phyloP scores from a whole-genome alignment of 164 flowering plant genomes.

The Magnolia changhungtana region DNA sequence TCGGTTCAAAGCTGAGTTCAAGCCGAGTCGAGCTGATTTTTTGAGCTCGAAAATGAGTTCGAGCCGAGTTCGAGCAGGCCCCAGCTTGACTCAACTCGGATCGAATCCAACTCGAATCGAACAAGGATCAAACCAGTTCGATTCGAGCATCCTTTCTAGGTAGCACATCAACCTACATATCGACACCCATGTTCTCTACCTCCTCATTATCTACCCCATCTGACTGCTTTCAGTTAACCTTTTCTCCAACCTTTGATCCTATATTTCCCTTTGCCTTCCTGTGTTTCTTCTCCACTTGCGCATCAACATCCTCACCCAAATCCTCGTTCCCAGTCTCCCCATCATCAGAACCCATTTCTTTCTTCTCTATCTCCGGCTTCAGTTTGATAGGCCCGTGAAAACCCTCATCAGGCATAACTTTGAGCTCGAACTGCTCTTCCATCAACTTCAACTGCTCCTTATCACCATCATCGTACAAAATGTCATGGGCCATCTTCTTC shows the following conservation, averaged over 20 bases:
- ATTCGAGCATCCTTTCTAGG: neutral
- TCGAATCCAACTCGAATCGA: too few species aligned
- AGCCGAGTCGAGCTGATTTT: too few species aligned
- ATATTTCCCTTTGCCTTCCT: neutral
- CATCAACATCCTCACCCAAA: neutral
- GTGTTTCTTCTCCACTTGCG: neutral
- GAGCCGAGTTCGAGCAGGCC: too few species aligned
- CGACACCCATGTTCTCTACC: neutral
- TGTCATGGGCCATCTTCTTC: conserved; percentile 8
- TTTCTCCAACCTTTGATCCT: neutral
- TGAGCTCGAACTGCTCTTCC: conserved; percentile 11
- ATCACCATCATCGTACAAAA: conserved; percentile 17
- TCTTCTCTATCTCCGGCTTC: neutral
- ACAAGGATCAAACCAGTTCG: too few species aligned
- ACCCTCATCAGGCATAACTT: conserved; percentile 11
- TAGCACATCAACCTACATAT: conserved; percentile 5
- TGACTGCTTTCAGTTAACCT: neutral
- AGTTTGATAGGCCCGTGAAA: neutral
- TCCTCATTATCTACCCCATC: neutral
- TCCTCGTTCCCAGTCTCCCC: neutral
- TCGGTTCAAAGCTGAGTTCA: too few species aligned
- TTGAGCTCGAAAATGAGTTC: too few species aligned
- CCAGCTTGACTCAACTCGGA: too few species aligned
- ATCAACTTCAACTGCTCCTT: conserved; percentile 9
- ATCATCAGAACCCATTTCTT: neutral